Conservation (phyloP, 1,284 basidiomycete genomes). For the Apiotrichum mycotoxinovorans region DNA sequence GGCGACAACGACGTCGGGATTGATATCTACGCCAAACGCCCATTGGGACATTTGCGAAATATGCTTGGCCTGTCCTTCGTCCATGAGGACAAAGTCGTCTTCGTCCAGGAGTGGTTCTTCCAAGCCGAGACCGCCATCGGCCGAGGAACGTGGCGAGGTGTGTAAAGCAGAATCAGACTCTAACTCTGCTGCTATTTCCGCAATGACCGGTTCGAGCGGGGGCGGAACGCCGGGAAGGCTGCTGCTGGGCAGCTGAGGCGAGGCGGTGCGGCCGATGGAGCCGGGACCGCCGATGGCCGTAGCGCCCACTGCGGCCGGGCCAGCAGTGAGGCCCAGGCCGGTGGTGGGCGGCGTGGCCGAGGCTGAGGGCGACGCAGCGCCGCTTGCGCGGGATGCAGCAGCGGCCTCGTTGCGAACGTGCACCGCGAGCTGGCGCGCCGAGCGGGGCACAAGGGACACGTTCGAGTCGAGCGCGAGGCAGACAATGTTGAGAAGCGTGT, state of each 20-base stretch:
- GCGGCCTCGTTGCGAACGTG: not conserved
- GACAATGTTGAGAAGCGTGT: conserved; percentile 70
- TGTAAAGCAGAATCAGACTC: not conserved
- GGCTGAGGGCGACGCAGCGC: not conserved
- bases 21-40: conserved; percentile 82
- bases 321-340: not conserved
- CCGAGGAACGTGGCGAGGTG: not conserved
- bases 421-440: conserved; percentile 38
- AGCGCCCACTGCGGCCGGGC: not conserved
- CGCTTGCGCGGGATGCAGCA: not conserved
- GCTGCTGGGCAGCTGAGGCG: not conserved
- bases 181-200: conserved; percentile 11
- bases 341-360: not conserved
- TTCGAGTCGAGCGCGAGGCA: conserved; percentile 82
- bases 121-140: conserved; percentile 24
- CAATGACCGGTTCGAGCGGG: not conserved
- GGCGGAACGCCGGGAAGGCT: not conserved
- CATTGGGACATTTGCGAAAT: conserved; percentile 75
- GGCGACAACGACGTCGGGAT: conserved; percentile 82
- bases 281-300: not conserved
- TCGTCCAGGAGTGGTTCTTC: conserved; percentile 55
- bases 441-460: conserved; percentile 71
- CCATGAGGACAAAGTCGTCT: conserved; percentile 95
- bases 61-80: conserved; percentile 76
- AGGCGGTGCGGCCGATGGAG: not conserved